Evolutionary conservation across 2,329 filamentous ascomycete genomes (phyloP).

Genomic region (Pezicula rhizophila): DNA sequence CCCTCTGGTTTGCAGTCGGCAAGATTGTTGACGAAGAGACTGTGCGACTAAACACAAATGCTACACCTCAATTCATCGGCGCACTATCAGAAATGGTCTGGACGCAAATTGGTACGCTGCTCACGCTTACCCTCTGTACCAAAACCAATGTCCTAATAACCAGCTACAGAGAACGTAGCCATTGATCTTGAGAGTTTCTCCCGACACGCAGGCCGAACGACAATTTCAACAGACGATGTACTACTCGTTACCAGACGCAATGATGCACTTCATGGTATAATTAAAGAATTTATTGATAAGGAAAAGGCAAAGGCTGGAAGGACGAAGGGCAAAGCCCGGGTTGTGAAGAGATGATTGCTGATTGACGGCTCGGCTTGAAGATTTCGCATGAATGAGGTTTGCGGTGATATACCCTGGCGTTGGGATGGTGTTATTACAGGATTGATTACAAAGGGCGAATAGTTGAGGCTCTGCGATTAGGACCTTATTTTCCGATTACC

Average conservation of each 20-base stretch:
- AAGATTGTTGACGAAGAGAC: conserved; percentile 86
- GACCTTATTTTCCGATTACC: neutral
- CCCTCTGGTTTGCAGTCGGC: conserved; percentile 77
- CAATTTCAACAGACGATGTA: conserved; percentile 80
- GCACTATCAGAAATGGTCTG: conserved; percentile 81
- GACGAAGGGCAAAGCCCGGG: neutral
- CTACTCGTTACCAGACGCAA: conserved; percentile 82
- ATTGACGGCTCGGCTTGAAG: too few species aligned
- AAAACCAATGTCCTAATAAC: neutral
- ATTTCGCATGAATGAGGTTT: too few species aligned
- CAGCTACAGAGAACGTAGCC: conserved; percentile 42
- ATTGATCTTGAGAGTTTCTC: conserved; percentile 61
- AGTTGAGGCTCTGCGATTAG: too few species aligned
- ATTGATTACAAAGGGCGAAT: too few species aligned
- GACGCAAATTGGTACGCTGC: conserved; percentile 67
- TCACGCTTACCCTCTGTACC: neutral
- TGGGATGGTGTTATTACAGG: too few species aligned
- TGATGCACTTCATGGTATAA: conserved; percentile 71
- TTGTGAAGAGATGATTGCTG: neutral
- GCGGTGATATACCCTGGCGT: too few species aligned
- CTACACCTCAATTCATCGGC: conserved; percentile 86
- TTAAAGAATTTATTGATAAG: conserved; percentile 63
- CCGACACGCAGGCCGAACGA: conserved; percentile 74
- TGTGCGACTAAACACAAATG: conserved; percentile 67
- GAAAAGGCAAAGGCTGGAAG: conserved; percentile 39